These are phyloP conservation scores for Phalaenopsis hybrid DNA, from an alignment of 116 monocot genomes.

Conservation along the genomic window DNA sequence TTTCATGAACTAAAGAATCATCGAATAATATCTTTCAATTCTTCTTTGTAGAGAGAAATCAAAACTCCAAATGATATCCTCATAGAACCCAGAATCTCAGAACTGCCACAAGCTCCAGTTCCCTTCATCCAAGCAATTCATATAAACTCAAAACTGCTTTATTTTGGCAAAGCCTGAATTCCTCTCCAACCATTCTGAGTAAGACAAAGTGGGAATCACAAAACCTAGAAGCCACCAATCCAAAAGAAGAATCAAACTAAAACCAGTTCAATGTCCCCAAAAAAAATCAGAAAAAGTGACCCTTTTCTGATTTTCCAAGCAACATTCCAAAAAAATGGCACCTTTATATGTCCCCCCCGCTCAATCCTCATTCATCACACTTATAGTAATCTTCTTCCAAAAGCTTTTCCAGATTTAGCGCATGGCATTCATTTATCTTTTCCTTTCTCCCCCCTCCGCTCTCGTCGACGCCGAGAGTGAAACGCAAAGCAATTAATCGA, in stretches of 20 bases:
- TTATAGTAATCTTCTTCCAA: not conserved
- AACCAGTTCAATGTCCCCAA: constrained; percentile 9
- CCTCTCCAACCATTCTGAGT: not conserved
- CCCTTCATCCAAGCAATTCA: not conserved
- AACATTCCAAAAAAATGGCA: not conserved
- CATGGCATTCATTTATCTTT: not conserved
- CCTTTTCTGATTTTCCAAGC: constrained; percentile 12
- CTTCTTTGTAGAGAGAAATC: not conserved
- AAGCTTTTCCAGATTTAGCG: not conserved
- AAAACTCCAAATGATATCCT: not conserved
- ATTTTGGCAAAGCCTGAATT: not conserved
- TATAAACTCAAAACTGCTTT: not conserved
- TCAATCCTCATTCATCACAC: not conserved
- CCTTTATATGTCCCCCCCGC: not conserved
- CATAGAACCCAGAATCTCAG: not conserved
- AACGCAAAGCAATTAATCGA: not conserved
- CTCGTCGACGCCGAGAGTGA: not conserved
- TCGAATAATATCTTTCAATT: not conserved
- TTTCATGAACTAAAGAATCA: not conserved
- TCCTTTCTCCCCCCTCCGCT: not conserved
- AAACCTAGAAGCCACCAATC: not conserved
- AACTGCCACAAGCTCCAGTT: not conserved
- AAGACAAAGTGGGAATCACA: not conserved
- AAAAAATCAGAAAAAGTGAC: constrained; percentile 9
- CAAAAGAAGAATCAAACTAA: not conserved